These are phyloP conservation scores for Podila minutissima DNA, from an alignment of 192 early-diverging fungal species.

Conservation along the genomic window DNA sequence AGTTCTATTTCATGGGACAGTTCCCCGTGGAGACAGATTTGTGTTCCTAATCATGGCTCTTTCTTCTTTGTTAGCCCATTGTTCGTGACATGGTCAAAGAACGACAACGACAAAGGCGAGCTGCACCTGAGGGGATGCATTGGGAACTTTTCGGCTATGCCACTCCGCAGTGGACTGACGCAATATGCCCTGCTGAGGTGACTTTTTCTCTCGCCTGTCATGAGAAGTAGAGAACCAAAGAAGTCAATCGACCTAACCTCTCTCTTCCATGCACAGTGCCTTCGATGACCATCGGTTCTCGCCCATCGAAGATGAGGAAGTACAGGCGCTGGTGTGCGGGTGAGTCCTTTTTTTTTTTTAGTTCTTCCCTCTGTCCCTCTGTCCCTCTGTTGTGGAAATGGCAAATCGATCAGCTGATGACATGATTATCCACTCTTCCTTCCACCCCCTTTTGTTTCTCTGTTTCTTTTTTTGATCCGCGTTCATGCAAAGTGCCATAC, in stretches of 20 bases:
- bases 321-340: constrained; percentile 74
- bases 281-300: constrained; percentile 85
- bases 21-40: no score
- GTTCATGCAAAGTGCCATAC: neutral
- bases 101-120: constrained; percentile 46
- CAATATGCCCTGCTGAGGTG: constrained; percentile 86
- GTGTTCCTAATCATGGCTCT: no score
- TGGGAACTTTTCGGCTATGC: constrained; percentile 84
- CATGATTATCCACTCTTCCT: no score
- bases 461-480: neutral
- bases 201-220: neutral
- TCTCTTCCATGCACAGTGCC: constrained; percentile 61
- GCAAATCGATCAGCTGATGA: no score
- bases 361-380: no score
- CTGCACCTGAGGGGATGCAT: constrained; percentile 88
- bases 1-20: neutral
- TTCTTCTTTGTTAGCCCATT: constrained; percentile 63
- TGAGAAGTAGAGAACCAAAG: neutral
- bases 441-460: neutral
- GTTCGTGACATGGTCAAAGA: constrained; percentile 85
- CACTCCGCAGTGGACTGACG: constrained; percentile 74
- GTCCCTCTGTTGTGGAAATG: no score
- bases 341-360: constrained; percentile 8
- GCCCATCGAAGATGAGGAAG: constrained; percentile 76
- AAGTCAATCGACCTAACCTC: neutral